These are phyloP conservation scores for Malassezia arunalokei DNA, from an alignment of 1,284 basidiomycete genomes.

Conservation along the genomic window DNA sequence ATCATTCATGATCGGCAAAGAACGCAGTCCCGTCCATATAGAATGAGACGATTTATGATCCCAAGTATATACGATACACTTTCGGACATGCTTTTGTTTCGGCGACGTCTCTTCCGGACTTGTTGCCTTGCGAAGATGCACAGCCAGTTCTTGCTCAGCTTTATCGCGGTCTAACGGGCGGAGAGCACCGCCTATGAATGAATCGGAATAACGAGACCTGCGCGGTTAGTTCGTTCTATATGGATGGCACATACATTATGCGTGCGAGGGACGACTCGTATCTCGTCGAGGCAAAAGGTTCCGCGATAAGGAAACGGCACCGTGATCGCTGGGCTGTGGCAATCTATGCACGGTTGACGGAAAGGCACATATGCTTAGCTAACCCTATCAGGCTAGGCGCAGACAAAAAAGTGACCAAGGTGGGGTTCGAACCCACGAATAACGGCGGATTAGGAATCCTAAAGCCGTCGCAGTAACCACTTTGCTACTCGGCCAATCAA, in stretches of 20 bases:
- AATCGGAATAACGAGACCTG: conserved; percentile 13
- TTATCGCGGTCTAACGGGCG: conserved; percentile 43
- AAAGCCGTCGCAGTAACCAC: conserved; percentile 20
- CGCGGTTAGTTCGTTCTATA: neutral
- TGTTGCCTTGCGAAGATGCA: conserved; percentile 45
- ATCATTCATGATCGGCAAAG: conserved; percentile 44
- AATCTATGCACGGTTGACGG: neutral
- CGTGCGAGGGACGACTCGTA: no score
- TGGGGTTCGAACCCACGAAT: conserved; percentile 20
- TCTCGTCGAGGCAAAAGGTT: no score
- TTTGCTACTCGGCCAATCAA: conserved; percentile 16
- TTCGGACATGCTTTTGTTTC: conserved; percentile 46
- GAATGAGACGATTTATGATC: conserved; percentile 44
- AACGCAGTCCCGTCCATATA: conserved; percentile 42
- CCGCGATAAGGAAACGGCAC: no score
- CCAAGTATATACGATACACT: conserved; percentile 47
- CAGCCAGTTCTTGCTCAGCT: conserved; percentile 40
- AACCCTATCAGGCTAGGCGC: neutral
- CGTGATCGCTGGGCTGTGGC: neutral
- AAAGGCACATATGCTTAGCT: neutral
- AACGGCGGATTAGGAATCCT: conserved; percentile 13
- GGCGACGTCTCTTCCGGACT: conserved; percentile 41
- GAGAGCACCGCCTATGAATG: conserved; percentile 18
- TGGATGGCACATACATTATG: neutral
- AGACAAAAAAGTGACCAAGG: conserved; percentile 14